A percentile compares a stretch with the other conserved stretches of the same genome.
Conservation (phyloP, 106 monocot species). For the Apostasia ramifera region DNA sequence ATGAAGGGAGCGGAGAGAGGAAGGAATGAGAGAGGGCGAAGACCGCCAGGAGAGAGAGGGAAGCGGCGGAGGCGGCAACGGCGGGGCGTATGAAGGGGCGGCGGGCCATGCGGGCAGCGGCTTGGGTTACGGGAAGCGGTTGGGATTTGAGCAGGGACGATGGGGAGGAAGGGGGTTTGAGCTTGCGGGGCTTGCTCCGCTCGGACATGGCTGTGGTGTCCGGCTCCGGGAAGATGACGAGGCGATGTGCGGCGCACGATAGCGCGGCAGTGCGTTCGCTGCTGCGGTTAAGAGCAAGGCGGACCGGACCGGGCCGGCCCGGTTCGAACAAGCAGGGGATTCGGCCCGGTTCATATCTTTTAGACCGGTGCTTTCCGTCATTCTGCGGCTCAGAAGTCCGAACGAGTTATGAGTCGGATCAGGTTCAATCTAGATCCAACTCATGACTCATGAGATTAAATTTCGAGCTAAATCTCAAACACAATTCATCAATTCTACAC, state of each 20-base stretch:
- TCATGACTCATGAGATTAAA: too few species aligned
- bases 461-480: too few species aligned
- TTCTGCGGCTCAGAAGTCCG: too few species aligned
- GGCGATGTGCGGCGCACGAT: neutral
- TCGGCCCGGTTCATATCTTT: too few species aligned
- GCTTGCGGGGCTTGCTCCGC: conserved; percentile 7
- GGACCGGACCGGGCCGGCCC: too few species aligned
- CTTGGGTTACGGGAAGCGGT: conserved; percentile 3
- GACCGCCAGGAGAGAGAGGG: neutral
- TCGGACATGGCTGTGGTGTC: conserved; percentile 8
- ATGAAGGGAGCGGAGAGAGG: conserved; percentile 3
- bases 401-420: too few species aligned
- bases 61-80: conserved; percentile 5
- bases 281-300: neutral
- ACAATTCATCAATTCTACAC: too few species aligned
- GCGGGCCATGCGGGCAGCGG: conserved; percentile 2
- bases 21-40: conserved; percentile 1
- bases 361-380: too few species aligned
- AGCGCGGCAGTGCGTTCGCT: neutral
- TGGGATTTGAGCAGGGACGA: neutral
- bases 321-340: too few species aligned
- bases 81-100: conserved; percentile 12
- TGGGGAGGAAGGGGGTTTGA: neutral
- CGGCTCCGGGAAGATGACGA: too few species aligned
- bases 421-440: too few species aligned